A percentile compares a stretch with the other conserved stretches of the same genome.
These are phyloP conservation scores for Amanita subjunquillea DNA, from an alignment of 768 basidiomycete genomes.

Conservation along the genomic window DNA sequence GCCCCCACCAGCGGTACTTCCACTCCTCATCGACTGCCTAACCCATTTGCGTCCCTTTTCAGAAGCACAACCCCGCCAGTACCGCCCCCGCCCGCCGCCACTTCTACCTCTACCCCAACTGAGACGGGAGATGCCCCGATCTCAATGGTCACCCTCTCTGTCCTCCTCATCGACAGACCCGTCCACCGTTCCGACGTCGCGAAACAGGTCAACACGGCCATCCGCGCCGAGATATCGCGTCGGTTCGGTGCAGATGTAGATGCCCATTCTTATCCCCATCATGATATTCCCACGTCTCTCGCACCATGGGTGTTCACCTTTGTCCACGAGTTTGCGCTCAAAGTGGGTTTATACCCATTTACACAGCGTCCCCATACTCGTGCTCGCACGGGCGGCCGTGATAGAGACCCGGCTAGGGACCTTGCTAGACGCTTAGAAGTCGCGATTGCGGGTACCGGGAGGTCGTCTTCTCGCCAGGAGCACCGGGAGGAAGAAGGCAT, in stretches of 20 bases:
- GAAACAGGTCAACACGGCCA: too few species aligned
- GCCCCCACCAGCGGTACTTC: conserved; percentile 7
- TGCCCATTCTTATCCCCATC: too few species aligned
- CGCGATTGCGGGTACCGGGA: not conserved
- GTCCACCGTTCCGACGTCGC: not conserved
- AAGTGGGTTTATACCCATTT: conserved; percentile 47
- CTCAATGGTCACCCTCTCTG: conserved; percentile 17
- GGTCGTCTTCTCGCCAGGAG: not conserved
- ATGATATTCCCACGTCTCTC: not conserved
- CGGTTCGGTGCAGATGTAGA: too few species aligned
- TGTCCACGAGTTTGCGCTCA: conserved; percentile 48
- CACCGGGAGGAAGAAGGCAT: conserved; percentile 7
- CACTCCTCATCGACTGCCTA: conserved; percentile 35
- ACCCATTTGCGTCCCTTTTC: conserved; percentile 79
- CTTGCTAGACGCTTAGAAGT: not conserved
- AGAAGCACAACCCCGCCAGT: conserved; percentile 24
- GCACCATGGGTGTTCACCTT: conserved; percentile 50
- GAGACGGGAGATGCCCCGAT: conserved; percentile 19
- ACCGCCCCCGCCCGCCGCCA: conserved; percentile 9
- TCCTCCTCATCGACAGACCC: conserved; percentile 6
- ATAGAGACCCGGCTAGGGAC: not conserved
- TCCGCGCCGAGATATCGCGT: too few species aligned
- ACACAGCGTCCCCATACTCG: conserved; percentile 17
- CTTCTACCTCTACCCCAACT: conserved; percentile 16
- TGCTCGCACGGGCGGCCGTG: not conserved